Percentiles rank a stretch among this genome's conserved stretches.
phyloP scores from a whole-genome alignment of 331 rosid species.

The Saraca asoca region DNA sequence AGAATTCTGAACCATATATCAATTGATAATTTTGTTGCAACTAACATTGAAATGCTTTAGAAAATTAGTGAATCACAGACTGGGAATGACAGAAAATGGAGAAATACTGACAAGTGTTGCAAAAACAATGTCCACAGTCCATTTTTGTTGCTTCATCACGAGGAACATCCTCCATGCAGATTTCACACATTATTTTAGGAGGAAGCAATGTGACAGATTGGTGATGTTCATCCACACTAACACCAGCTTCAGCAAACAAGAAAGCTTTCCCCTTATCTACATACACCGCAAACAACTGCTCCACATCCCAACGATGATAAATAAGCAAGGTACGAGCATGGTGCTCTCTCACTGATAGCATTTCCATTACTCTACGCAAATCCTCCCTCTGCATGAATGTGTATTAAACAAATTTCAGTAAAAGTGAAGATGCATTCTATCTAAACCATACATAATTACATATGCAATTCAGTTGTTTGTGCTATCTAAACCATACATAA shows the following conservation, averaged over 20 bases:
- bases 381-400: constrained; percentile 68
- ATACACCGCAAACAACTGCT: constrained; percentile 62
- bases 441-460: constrained; percentile 19
- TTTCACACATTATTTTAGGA: constrained; percentile 55
- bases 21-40: constrained; percentile 5
- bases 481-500: not conserved
- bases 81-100: not conserved
- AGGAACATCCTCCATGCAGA: constrained; percentile 80
- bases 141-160: constrained; percentile 61
- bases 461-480: not conserved
- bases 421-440: not conserved
- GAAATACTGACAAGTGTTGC: constrained; percentile 77
- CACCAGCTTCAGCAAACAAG: constrained; percentile 81
- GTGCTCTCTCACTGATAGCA: constrained; percentile 71
- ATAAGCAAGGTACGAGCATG: constrained; percentile 96
- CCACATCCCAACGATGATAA: constrained; percentile 96
- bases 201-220: constrained; percentile 33
- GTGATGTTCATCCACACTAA: constrained; percentile 54
- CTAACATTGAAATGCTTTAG: not conserved
- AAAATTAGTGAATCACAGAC: constrained; percentile 12
- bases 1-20: constrained; percentile 10
- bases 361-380: constrained; percentile 81
- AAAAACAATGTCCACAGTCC: no score
- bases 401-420: constrained; percentile 32
- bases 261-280: constrained; percentile 64